phyloP scores from a whole-genome alignment of 148 eudicot species.

The Vaccinium darrowii region DNA sequence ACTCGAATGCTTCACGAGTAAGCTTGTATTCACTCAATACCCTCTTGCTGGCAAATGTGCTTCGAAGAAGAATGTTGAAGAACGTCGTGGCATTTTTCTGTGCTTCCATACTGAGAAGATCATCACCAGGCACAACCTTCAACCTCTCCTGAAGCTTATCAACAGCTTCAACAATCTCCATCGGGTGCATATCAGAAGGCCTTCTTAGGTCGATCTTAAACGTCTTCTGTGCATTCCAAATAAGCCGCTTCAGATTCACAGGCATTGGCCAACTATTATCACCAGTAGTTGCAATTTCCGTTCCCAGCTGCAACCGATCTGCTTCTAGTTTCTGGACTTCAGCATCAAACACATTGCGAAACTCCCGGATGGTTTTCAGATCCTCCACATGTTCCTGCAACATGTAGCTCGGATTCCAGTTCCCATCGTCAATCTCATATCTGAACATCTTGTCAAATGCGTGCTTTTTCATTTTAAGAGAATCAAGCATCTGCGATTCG shows the following conservation, averaged over 20 bases:
- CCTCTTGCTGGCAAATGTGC: conserved; percentile 91
- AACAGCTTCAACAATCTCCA: conserved; percentile 97
- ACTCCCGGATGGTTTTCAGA: conserved; percentile 82
- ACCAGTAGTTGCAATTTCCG: conserved; percentile 95
- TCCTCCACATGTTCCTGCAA: conserved; percentile 84
- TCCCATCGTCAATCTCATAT: conserved; percentile 73
- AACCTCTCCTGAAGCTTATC: conserved; percentile 96
- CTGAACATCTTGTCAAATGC: conserved; percentile 58
- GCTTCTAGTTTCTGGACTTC: conserved; percentile 93
- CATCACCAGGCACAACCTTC: conserved; percentile 95
- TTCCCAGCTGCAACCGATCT: conserved; percentile 78
- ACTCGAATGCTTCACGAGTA: conserved; percentile 90
- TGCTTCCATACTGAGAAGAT: conserved; percentile 85
- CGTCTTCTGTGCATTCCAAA: conserved; percentile 89
- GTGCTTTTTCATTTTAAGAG: conserved; percentile 72
- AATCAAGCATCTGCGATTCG: conserved; percentile 84
- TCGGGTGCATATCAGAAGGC: conserved; percentile 92
- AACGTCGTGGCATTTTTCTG: conserved; percentile 96
- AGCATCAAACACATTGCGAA: conserved; percentile 93
- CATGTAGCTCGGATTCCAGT: conserved; percentile 96
- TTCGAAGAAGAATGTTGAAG: conserved; percentile 87
- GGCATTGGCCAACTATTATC: conserved; percentile 95
- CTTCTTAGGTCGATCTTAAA: conserved; percentile 87
- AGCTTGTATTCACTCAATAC: conserved; percentile 90
- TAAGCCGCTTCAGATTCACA: conserved; percentile 83